Evolutionary conservation across 2,329 filamentous ascomycete species (phyloP).

Genomic region (Aureobasidium sp.): DNA sequence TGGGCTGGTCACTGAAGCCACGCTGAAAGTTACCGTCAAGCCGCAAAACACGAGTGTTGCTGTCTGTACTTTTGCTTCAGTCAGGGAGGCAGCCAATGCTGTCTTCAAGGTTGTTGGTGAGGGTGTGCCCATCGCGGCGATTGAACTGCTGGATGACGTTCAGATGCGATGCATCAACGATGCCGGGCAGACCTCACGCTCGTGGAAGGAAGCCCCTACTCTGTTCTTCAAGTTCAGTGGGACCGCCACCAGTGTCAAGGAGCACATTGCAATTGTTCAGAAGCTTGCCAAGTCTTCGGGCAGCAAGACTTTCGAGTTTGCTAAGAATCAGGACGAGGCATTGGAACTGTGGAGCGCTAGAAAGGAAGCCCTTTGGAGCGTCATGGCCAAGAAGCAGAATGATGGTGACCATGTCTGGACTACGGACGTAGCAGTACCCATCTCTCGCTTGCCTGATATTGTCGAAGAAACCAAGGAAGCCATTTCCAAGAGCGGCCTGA

Average conservation of each 20-base stretch:
- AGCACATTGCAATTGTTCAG: slow-evolving; percentile 65
- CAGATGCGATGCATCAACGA: slow-evolving; percentile 74
- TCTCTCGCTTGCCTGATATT: slow-evolving; percentile 63
- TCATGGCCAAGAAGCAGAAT: slow-evolving; percentile 57
- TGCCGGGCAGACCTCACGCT: slow-evolving; percentile 55
- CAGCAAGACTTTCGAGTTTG: slow-evolving; percentile 63
- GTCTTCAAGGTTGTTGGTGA: slow-evolving; percentile 72
- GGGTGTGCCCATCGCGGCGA: slow-evolving; percentile 79
- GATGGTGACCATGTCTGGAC: slow-evolving; percentile 64
- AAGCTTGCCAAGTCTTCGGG: slow-evolving; percentile 53
- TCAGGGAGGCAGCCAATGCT: slow-evolving; percentile 70
- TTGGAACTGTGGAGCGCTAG: slow-evolving; percentile 67
- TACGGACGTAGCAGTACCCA: slow-evolving; percentile 73
- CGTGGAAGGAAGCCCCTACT: slow-evolving; percentile 64
- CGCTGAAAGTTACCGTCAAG: slow-evolving; percentile 75
- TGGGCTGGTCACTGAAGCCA: slow-evolving; percentile 85
- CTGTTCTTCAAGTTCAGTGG: slow-evolving; percentile 72
- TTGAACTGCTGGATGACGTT: slow-evolving; percentile 86
- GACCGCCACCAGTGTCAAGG: slow-evolving; percentile 62
- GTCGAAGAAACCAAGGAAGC: slow-evolving; percentile 69
- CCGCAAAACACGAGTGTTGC: slow-evolving; percentile 76
- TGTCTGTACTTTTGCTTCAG: slow-evolving; percentile 56
- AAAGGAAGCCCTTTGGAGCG: slow-evolving; percentile 68
- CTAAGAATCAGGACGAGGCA: slow-evolving; percentile 56
- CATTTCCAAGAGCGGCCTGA: slow-evolving; percentile 55